Evolutionary conservation across 768 basidiomycete species (phyloP).

Genomic region (Mycena sanguinolenta): DNA sequence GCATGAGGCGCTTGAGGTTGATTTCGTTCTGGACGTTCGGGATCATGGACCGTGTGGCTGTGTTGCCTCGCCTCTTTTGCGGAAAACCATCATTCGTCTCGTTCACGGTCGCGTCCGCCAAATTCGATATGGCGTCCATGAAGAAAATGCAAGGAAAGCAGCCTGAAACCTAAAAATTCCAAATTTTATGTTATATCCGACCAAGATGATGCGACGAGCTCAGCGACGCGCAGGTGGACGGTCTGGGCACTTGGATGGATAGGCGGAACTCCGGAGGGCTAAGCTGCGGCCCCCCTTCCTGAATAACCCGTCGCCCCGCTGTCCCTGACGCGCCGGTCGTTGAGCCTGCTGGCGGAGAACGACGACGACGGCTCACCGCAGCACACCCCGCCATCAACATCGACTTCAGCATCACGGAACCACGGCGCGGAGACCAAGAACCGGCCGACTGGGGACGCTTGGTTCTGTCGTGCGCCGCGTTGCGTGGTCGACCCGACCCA

Average conservation of each 20-base stretch:
- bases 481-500: conserved; percentile 18
- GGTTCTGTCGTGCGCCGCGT: conserved; percentile 19
- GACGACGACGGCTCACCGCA: not conserved
- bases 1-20: no score
- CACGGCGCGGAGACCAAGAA: conserved; percentile 20
- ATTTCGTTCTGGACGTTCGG: no score
- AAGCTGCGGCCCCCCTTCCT: not conserved
- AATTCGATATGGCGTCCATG: no score
- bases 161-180: no score
- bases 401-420: conserved; percentile 4
- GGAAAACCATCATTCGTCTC: no score
- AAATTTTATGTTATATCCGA: no score
- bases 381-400: not conserved
- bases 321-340: not conserved
- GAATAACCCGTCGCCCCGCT: conserved; percentile 8
- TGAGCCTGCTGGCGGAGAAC: conserved; percentile 8
- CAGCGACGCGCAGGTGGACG: not conserved
- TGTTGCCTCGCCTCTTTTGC: no score
- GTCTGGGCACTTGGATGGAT: not conserved
- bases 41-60: no score
- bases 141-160: no score
- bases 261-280: not conserved
- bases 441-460: conserved; percentile 15
- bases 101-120: no score
- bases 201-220: not conserved